Evolutionary conservation across 352 stramenopile species (phyloP).

Genomic region (Phytopythium montanum): DNA sequence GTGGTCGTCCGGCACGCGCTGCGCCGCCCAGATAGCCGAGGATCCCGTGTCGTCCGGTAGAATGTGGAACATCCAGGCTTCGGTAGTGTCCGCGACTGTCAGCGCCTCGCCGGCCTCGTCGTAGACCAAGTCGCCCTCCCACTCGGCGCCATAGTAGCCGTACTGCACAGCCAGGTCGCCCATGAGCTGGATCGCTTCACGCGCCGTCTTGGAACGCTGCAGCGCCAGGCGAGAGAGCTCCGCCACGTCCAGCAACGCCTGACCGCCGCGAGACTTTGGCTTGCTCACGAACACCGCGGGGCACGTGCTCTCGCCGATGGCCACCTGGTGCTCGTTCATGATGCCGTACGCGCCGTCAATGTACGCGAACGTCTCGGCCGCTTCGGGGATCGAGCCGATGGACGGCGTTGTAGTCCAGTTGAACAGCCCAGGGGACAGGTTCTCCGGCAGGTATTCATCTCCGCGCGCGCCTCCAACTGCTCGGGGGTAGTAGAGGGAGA

Average conservation of each 20-base stretch:
- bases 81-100: conserved; percentile 85
- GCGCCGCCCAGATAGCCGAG: conserved; percentile 92
- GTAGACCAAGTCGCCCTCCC: conserved; percentile 55
- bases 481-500: not conserved
- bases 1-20: conserved; percentile 88
- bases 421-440: conserved; percentile 66
- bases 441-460: conserved; percentile 54
- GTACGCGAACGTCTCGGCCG: conserved; percentile 65
- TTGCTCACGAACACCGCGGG: conserved; percentile 61
- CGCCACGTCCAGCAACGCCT: conserved; percentile 86
- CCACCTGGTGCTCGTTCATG: conserved; percentile 80
- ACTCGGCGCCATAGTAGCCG: conserved; percentile 92
- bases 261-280: conserved; percentile 56
- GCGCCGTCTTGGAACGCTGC: conserved; percentile 76
- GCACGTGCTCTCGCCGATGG: conserved; percentile 82
- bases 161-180: conserved; percentile 90
- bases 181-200: conserved; percentile 89
- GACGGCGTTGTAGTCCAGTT: conserved; percentile 54
- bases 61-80: conserved; percentile 97
- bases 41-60: conserved; percentile 90
- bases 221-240: conserved; percentile 89
- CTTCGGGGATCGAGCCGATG: conserved; percentile 72
- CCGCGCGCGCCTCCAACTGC: conserved; percentile 58
- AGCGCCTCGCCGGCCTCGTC: conserved; percentile 88
- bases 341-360: conserved; percentile 80